These are phyloP conservation scores for Margaritispora aquatica DNA, from an alignment of 495 filamentous ascomycete species.

Conservation along the genomic window DNA sequence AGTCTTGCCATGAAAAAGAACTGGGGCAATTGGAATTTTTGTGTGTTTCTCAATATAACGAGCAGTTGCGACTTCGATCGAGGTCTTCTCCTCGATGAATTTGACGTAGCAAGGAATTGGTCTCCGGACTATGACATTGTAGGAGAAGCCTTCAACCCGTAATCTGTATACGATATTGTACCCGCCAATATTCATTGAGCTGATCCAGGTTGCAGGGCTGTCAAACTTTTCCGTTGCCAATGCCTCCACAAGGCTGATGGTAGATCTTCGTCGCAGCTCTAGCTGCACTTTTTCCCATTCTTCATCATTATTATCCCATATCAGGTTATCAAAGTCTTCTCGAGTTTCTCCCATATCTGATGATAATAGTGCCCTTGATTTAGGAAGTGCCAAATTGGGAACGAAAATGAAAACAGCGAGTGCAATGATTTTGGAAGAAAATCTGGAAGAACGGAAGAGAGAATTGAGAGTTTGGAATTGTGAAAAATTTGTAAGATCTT, in stretches of 20 bases:
- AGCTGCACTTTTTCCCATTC: constrained; percentile 14
- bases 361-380: background rate
- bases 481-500: background rate
- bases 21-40: constrained; percentile 27
- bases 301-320: constrained; percentile 22
- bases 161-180: constrained; percentile 22
- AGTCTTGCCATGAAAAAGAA: constrained; percentile 23
- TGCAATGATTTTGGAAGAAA: background rate
- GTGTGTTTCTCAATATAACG: constrained; percentile 26
- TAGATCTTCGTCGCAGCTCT: constrained; percentile 5
- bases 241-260: constrained; percentile 3
- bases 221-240: constrained; percentile 9
- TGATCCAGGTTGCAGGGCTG: constrained; percentile 8
- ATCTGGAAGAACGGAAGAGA: background rate
- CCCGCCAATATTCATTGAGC: constrained; percentile 16
- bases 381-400: background rate
- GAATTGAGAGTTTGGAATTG: background rate
- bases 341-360: background rate
- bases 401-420: background rate
- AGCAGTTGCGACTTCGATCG: constrained; percentile 30
- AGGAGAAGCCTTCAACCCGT: constrained; percentile 4
- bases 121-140: constrained; percentile 15
- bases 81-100: constrained; percentile 29
- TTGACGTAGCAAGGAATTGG: constrained; percentile 7
- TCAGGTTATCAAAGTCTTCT: constrained; percentile 15